A percentile compares a stretch with the other conserved stretches of the same genome.
Conservation (phyloP, 106 monocot species). For the Gastrodia elata region DNA sequence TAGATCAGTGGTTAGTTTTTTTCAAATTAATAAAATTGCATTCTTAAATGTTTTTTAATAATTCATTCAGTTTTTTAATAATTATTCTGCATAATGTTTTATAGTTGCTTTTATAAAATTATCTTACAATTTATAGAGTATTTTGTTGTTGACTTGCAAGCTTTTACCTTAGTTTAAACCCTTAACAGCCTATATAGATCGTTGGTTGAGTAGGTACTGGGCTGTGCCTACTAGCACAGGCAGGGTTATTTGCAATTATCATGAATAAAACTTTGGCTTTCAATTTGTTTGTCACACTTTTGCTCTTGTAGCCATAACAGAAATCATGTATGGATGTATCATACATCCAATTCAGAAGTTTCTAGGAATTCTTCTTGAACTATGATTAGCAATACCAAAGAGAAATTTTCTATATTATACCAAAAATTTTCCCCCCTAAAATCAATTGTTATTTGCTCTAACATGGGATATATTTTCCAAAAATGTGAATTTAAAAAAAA, state of each 20-base stretch:
- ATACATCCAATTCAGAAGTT: background rate
- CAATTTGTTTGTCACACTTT: background rate
- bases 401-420: too few species aligned
- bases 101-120: background rate
- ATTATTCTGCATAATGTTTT: background rate
- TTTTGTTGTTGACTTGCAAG: background rate
- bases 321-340: background rate
- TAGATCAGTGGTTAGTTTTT: conserved; percentile 18
- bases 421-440: too few species aligned
- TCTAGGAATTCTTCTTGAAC: too few species aligned
- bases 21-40: background rate
- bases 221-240: background rate
- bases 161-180: background rate
- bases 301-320: background rate
- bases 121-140: background rate
- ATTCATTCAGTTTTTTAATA: background rate
- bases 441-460: too few species aligned
- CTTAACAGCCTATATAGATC: background rate
- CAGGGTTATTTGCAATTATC: background rate
- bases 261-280: background rate
- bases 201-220: background rate
- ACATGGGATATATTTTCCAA: too few species aligned
- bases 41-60: background rate
- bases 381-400: too few species aligned
- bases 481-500: too few species aligned